These are phyloP conservation scores for Monosporascus sp. DNA, from an alignment of 2,329 filamentous ascomycete species.

Conservation along the genomic window DNA sequence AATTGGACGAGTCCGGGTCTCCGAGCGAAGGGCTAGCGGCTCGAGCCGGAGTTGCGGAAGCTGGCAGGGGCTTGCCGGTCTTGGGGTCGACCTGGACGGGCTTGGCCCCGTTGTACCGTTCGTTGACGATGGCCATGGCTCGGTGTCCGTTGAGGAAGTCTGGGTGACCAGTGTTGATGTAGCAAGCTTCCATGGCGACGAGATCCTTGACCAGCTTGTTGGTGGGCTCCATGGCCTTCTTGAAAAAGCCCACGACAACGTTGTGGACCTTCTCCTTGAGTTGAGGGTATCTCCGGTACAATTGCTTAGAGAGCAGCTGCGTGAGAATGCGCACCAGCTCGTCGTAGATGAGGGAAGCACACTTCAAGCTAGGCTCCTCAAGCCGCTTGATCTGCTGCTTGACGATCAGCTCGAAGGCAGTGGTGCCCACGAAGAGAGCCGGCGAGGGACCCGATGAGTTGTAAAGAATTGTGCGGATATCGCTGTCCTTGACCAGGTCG, in stretches of 20 bases:
- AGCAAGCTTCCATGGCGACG: conserved; percentile 92
- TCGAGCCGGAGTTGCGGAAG: conserved; percentile 59
- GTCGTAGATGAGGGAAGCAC: conserved; percentile 94
- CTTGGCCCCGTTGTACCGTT: conserved; percentile 74
- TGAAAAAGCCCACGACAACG: conserved; percentile 92
- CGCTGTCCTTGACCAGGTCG: conserved; percentile 93
- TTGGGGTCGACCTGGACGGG: conserved; percentile 96
- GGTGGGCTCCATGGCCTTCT: conserved; percentile 96
- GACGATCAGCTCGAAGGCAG: conserved; percentile 96
- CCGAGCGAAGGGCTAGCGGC: conserved; percentile 67
- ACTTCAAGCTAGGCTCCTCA: conserved; percentile 95
- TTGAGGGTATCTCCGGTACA: conserved; percentile 88
- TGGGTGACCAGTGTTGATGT: conserved; percentile 97
- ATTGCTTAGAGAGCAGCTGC: conserved; percentile 79
- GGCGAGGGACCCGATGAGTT: conserved; percentile 99
- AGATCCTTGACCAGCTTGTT: conserved; percentile 95
- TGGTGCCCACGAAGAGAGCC: conserved; percentile 93
- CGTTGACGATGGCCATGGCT: conserved; percentile 97
- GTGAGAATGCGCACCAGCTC: conserved; percentile 93
- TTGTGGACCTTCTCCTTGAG: conserved; percentile 96
- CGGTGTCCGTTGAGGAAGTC: conserved; percentile 96
- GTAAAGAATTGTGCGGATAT: conserved; percentile 94
- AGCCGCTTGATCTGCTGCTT: conserved; percentile 97
- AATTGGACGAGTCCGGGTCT: conserved; percentile 46
- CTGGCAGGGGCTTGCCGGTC: conserved; percentile 87